A percentile compares a stretch with the other conserved stretches of the same genome.
phyloP scores from a whole-genome alignment of 2,329 filamentous ascomycete species.

The Orbilia ellipsospora region DNA sequence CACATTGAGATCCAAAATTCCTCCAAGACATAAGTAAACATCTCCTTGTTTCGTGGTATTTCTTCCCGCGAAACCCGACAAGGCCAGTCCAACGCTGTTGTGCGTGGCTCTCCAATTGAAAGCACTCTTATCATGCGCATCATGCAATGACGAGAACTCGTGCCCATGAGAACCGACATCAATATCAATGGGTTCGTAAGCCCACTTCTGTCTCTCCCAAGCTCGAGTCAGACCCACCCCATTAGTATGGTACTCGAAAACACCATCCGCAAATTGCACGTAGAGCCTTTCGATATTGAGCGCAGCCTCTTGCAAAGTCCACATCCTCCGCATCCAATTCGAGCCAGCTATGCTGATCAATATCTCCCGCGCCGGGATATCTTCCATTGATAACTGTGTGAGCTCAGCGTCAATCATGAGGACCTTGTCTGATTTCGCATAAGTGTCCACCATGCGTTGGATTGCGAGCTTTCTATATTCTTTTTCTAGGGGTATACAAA shows the following conservation, averaged over 20 bases:
- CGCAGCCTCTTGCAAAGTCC: slow-evolving; percentile 57
- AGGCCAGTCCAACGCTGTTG: slow-evolving; percentile 26
- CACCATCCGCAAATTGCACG: slow-evolving; percentile 41
- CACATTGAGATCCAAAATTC: slow-evolving; percentile 32
- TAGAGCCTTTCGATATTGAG: slow-evolving; percentile 39
- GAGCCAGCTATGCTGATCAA: slow-evolving; percentile 51
- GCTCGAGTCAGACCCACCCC: slow-evolving; percentile 11
- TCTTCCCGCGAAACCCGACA: slow-evolving; percentile 36
- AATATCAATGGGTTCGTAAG: slow-evolving; percentile 33
- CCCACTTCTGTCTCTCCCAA: slow-evolving; percentile 38
- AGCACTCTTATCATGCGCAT: slow-evolving; percentile 14
- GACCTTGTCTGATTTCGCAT: slow-evolving; percentile 43
- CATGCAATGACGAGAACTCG: slow-evolving; percentile 28
- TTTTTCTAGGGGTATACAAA: slow-evolving; percentile 54
- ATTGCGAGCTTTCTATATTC: slow-evolving; percentile 50
- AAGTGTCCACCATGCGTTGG: slow-evolving; percentile 51
- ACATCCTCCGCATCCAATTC: slow-evolving; percentile 56
- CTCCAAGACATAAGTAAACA: slow-evolving; percentile 38
- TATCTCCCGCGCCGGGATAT: slow-evolving; percentile 44
- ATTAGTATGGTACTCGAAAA: slow-evolving; percentile 20
- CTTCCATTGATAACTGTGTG: slow-evolving; percentile 25
- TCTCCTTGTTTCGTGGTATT: slow-evolving; percentile 38
- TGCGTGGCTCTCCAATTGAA: neutral
- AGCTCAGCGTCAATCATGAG: slow-evolving; percentile 56
- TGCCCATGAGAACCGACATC: slow-evolving; percentile 19